phyloP scores from a whole-genome alignment of 768 basidiomycete genomes.

The Podaxis rugospora region DNA sequence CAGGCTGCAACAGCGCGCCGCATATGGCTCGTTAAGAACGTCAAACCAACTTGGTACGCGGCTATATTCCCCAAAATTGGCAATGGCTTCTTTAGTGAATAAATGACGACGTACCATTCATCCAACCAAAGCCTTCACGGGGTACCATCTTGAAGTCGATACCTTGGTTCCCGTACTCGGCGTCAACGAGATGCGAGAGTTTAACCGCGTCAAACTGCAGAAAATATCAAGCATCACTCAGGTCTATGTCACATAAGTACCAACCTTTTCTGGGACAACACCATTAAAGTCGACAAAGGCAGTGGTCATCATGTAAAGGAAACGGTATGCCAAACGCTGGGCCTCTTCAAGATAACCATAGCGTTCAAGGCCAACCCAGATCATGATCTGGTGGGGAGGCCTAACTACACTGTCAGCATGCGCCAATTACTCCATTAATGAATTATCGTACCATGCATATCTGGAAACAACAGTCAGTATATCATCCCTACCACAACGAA shows the following conservation, averaged over 20 bases:
- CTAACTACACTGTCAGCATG: conserved; percentile 26
- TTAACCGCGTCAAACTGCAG: conserved; percentile 90
- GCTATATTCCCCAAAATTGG: conserved; percentile 39
- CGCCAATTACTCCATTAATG: not conserved
- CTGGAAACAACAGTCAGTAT: conserved; percentile 28
- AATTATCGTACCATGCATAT: conserved; percentile 56
- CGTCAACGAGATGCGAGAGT: conserved; percentile 93
- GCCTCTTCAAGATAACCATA: conserved; percentile 95
- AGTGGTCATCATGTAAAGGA: conserved; percentile 98
- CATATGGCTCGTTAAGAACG: conserved; percentile 92
- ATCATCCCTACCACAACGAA: not conserved
- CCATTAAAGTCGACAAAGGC: conserved; percentile 97
- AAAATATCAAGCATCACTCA: conserved; percentile 9
- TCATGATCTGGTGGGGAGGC: conserved; percentile 99
- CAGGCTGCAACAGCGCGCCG: conserved; percentile 93
- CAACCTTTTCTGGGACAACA: conserved; percentile 95
- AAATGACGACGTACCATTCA: conserved; percentile 65
- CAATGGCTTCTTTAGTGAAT: not conserved
- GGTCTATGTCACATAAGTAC: conserved; percentile 7
- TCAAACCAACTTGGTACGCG: conserved; percentile 94
- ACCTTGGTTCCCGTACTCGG: conserved; percentile 95
- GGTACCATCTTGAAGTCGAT: conserved; percentile 98
- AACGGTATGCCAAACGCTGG: conserved; percentile 89
- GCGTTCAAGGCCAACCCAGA: conserved; percentile 95
- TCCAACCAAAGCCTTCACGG: conserved; percentile 98